These are phyloP conservation scores for Colletotrichum eleusines DNA, from an alignment of 2,329 filamentous ascomycete species.

Conservation along the genomic window DNA sequence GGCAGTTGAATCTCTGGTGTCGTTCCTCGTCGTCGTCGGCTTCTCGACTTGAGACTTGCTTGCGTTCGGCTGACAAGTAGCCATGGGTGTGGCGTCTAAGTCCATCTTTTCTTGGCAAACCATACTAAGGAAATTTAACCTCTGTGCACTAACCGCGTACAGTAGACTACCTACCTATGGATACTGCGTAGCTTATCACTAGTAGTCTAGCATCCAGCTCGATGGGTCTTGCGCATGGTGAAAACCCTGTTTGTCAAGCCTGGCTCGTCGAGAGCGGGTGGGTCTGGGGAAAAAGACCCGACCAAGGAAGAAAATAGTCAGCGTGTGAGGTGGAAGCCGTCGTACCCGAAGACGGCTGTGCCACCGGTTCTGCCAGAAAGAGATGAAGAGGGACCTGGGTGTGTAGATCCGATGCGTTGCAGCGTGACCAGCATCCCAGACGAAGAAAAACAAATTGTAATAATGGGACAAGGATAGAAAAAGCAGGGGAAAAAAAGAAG, in stretches of 20 bases:
- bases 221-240: slow-evolving; percentile 3
- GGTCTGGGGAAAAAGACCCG: slow-evolving; percentile 10
- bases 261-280: slow-evolving; percentile 22
- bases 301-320: slow-evolving; percentile 1
- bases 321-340: slow-evolving; percentile 19
- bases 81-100: too few species aligned
- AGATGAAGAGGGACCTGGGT: slow-evolving; percentile 33
- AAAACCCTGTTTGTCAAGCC: slow-evolving; percentile 14
- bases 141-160: not conserved
- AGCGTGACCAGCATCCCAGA: slow-evolving; percentile 1
- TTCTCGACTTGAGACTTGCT: slow-evolving; percentile 1
- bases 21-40: not conserved
- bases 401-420: slow-evolving; percentile 27
- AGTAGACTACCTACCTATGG: too few species aligned
- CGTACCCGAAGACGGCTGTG: slow-evolving; percentile 11
- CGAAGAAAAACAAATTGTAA: not conserved
- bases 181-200: not conserved
- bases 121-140: not conserved
- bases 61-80: too few species aligned
- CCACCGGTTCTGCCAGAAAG: slow-evolving; percentile 13
- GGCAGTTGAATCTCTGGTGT: not conserved
- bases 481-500: not conserved
- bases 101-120: not conserved
- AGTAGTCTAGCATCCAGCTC: not conserved
- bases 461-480: not conserved